A percentile compares a stretch with the other conserved stretches of the same genome.
These are phyloP conservation scores for Colletotrichum sp. DNA, from an alignment of 2,329 filamentous ascomycete species.

Conservation along the genomic window DNA sequence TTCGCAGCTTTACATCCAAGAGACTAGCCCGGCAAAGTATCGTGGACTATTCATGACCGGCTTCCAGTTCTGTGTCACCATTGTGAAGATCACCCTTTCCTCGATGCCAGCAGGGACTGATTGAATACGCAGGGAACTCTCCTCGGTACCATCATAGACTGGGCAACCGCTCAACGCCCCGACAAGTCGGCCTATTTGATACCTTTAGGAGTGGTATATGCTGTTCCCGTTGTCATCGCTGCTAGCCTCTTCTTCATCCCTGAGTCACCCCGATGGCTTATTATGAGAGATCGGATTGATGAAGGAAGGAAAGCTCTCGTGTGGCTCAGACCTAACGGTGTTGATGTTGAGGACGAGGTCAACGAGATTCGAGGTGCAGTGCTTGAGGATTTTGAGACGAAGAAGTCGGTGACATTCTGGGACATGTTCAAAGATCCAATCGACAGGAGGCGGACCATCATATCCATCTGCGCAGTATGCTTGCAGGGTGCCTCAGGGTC, in stretches of 20 bases:
- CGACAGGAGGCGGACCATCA: conserved; percentile 22
- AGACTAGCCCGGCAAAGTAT: conserved; percentile 50
- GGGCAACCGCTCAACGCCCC: not conserved
- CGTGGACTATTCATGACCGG: conserved; percentile 50
- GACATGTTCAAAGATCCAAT: conserved; percentile 31
- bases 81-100: not conserved
- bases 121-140: not conserved
- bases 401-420: conserved; percentile 57
- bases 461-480: not conserved
- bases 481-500: not conserved
- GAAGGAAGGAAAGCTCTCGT: not conserved
- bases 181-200: not conserved
- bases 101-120: not conserved
- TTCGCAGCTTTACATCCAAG: conserved; percentile 54
- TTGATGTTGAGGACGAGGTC: conserved; percentile 27
- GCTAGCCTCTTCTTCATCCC: not conserved
- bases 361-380: conserved; percentile 47
- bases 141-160: not conserved
- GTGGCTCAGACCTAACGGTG: not conserved
- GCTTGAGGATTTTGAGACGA: conserved; percentile 57
- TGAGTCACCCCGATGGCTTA: not conserved
- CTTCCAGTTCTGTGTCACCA: not conserved
- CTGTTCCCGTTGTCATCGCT: not conserved
- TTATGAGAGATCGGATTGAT: not conserved
- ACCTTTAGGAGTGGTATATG: not conserved